A percentile compares a stretch with the other conserved stretches of the same genome.
Evolutionary conservation across 179 eudicot species (phyloP).

Genomic region (Silene vulgaris): DNA sequence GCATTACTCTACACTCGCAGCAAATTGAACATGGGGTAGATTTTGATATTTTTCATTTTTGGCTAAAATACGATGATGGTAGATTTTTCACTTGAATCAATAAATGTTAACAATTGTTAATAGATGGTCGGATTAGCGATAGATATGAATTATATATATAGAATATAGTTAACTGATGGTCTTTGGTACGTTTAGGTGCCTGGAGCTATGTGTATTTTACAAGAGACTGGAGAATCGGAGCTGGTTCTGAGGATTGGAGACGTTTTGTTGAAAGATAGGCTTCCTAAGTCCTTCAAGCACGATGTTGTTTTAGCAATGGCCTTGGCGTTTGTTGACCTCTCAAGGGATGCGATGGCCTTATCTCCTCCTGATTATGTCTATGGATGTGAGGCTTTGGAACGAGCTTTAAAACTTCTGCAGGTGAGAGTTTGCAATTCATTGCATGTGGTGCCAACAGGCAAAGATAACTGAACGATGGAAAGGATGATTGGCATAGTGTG

Average conservation of each 20-base stretch:
- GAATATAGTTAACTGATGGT: slow-evolving; percentile 7
- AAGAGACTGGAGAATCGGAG: slow-evolving; percentile 86
- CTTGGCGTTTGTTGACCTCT: slow-evolving; percentile 79
- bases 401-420: slow-evolving; percentile 82
- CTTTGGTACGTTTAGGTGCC: slow-evolving; percentile 59
- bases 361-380: slow-evolving; percentile 83
- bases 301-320: slow-evolving; percentile 84
- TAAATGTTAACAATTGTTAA: background rate
- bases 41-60: background rate
- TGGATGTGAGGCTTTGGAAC: slow-evolving; percentile 85
- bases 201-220: slow-evolving; percentile 87
- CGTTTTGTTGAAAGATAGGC: slow-evolving; percentile 72
- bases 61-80: background rate
- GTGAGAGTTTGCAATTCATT: slow-evolving; percentile 31
- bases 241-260: slow-evolving; percentile 83
- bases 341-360: slow-evolving; percentile 80
- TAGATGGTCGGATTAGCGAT: background rate
- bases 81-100: background rate
- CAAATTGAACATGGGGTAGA: background rate
- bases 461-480: background rate
- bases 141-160: background rate
- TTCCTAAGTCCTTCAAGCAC: slow-evolving; percentile 91
- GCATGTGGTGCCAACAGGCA: background rate
- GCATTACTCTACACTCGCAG: background rate
- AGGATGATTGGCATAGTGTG: background rate